Evolutionary conservation across 768 basidiomycete genomes (phyloP), one percentile per base, ranked within the genome.

Genomic region (Suillus subalutaceus): DNA sequence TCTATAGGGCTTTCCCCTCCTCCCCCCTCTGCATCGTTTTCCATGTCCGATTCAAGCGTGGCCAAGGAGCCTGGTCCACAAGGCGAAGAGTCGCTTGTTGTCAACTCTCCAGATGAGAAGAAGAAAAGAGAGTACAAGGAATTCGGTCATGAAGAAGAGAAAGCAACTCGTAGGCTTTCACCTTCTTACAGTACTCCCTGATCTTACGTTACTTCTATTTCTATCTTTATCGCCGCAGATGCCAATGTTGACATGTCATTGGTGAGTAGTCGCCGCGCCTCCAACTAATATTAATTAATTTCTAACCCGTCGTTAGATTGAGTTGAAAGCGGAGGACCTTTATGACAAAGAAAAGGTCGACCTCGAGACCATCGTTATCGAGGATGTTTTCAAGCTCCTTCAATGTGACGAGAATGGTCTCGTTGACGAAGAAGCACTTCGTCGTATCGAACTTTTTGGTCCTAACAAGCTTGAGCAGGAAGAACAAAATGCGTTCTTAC

Each of bases 281-380:
- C 13, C 1, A 60, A 52, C 52, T 57, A 20, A 44, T 6, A 4
- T 53, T 2, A 40, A 4, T 53, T 2, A 40, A 10, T 0, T 16
- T n/a, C 2, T 55, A 9, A 44, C 53, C 26, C 5, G 38, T 71
- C 18, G 64, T n/a, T 64, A 84, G 87, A 96, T 96, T 67, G 91
- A 95, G 79, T 85, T 96, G 72, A 94, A 90, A 78, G 93, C 94
- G 4, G 94, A 96, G 79, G 94, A 96, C 78, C 81, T 96, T 60
- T 98, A 97, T 78, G 96, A 97, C 80, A 97, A 97, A 83, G 97
- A 99, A 81, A 99, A 99, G 84, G 97, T 99, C 80, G 97, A 99
- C 80, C 85, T 99, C 66, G 97, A 98, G 84, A 96, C 95, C 26
- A 91, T 99, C 72, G 91, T 94, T 69, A 92, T 99, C 77, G 94